Evolutionary conservation across 192 early-diverging fungal genomes (phyloP).

Genomic region (Nowakowskiella sp.): DNA sequence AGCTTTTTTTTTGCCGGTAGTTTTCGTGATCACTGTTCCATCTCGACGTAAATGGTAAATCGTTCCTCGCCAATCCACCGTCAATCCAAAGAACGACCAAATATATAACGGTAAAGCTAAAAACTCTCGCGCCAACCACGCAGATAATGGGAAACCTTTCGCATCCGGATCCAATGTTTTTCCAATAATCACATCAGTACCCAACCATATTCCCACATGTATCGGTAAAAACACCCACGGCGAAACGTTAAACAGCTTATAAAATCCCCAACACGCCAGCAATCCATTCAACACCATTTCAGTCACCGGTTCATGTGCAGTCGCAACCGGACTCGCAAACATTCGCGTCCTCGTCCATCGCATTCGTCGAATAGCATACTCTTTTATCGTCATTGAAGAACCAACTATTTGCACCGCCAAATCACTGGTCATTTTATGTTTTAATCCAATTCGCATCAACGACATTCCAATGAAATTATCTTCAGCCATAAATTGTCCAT

Average conservation of each 20-base stretch:
- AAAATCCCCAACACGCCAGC: conserved; percentile 61
- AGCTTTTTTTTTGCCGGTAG: no score
- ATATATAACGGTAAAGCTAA: conserved; percentile 76
- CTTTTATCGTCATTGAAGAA: conserved; percentile 50
- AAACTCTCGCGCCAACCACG: conserved; percentile 79
- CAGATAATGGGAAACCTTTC: conserved; percentile 39
- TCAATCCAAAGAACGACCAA: conserved; percentile 71
- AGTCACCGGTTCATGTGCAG: conserved; percentile 85
- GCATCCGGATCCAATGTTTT: conserved; percentile 35
- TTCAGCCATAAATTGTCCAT: conserved; percentile 88
- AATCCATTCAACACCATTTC: conserved; percentile 76
- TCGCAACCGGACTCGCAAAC: conserved; percentile 83
- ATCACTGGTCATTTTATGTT: conserved; percentile 83
- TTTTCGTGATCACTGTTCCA: conserved; percentile 47
- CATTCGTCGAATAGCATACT: conserved; percentile 77
- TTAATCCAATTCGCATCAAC: conserved; percentile 66
- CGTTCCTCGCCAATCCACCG: conserved; percentile 82
- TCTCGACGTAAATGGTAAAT: conserved; percentile 50
- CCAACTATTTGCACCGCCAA: conserved; percentile 80
- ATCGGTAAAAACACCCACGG: conserved; percentile 36
- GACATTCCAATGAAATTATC: conserved; percentile 90
- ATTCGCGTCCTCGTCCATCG: conserved; percentile 93
- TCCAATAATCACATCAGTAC: conserved; percentile 40
- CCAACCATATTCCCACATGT: conserved; percentile 54
- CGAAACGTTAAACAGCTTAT: conserved; percentile 44